Evolutionary conservation across 2,329 filamentous ascomycete genomes (phyloP).

Genomic region (Cladosporium sphaerospermum): DNA sequence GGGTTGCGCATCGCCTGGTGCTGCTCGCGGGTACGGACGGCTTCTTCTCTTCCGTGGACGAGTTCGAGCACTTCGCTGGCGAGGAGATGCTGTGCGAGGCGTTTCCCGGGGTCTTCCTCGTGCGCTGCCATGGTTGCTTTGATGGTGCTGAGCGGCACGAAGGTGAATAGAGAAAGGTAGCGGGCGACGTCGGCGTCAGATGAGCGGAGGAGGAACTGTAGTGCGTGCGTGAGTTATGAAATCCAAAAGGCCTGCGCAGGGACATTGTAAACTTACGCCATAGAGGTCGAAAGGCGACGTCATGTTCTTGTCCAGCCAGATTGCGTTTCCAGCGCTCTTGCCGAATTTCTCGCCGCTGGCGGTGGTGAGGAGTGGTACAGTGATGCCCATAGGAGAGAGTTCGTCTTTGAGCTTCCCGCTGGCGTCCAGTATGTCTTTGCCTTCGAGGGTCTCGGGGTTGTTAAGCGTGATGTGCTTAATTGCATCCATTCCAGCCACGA

Average conservation of each 20-base stretch:
- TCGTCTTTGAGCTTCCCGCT: constrained; percentile 36
- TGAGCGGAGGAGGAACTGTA: constrained; percentile 74
- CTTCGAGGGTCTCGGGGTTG: constrained; percentile 20
- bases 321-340: constrained; percentile 86
- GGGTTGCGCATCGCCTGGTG: constrained; percentile 43
- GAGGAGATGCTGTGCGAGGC: constrained; percentile 74
- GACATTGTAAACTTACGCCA: constrained; percentile 40
- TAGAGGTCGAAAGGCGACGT: constrained; percentile 83
- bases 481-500: constrained; percentile 79
- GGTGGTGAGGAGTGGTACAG: constrained; percentile 82
- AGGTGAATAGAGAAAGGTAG: constrained; percentile 85
- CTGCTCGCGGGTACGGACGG: constrained; percentile 54
- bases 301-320: constrained; percentile 83
- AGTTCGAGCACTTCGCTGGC: constrained; percentile 77
- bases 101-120: constrained; percentile 58
- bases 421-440: constrained; percentile 12
- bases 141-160: constrained; percentile 69
- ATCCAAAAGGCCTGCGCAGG: neutral
- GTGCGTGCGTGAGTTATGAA: constrained; percentile 4
- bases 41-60: constrained; percentile 64
- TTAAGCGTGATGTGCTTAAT: constrained; percentile 65
- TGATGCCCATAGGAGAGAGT: constrained; percentile 68
- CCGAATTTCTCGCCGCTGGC: constrained; percentile 84
- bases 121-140: constrained; percentile 62
- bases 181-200: constrained; percentile 74